Evolutionary conservation across 1,284 basidiomycete species (phyloP), one percentile per base, ranked within the genome.

Genomic region (Erythrobasidium hasegawianum): DNA sequence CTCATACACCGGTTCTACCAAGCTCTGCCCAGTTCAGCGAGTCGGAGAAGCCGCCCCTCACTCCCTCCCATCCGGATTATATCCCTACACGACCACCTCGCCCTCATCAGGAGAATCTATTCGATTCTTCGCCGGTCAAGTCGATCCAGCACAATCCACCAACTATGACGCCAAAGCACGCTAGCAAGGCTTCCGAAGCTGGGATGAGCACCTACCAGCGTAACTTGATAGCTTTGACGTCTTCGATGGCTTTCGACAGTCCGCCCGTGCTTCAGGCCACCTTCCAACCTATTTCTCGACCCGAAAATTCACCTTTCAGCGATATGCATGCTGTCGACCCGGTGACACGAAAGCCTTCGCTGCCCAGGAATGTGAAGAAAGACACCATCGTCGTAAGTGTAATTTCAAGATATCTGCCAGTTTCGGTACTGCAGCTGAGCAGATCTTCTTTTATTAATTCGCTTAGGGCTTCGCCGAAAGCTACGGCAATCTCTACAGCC

Each of bases 391-490:
- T 59, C n/a, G 58, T 59, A 29, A 20, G 58, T 59, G 11, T 27
- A 22, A 43, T 9, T 33, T 18, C 1, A 26, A 16, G n/a, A n/a
- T n/a, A n/a, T n/a, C n/a, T n/a, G n/a, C n/a, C n/a, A n/a, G n/a
- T n/a, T n/a, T n/a, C n/a, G n/a, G n/a, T n/a, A n/a, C n/a, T n/a
- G n/a, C n/a, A n/a, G 43, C 7, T 5, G 14, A 47, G n/a, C 8
- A 22, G 38, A 20, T 11, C 57, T 58, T 33, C 20, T 43, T 41
- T 10, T 33, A 24, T 10, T 24, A 9, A n/a, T 5, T 45, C 18
- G 10, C n/a, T n/a, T 29, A 59, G 58, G 58, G 58, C 11, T 59
- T 59, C 18, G 58, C 58, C 45, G 58, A 59, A 20, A 59, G 58
- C 45, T 59, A 59, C 43, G 58, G 45, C 5, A 16, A 39, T 24